phyloP scores from a whole-genome alignment of 2,329 filamentous ascomycete genomes.

The Diaporthe sp. region DNA sequence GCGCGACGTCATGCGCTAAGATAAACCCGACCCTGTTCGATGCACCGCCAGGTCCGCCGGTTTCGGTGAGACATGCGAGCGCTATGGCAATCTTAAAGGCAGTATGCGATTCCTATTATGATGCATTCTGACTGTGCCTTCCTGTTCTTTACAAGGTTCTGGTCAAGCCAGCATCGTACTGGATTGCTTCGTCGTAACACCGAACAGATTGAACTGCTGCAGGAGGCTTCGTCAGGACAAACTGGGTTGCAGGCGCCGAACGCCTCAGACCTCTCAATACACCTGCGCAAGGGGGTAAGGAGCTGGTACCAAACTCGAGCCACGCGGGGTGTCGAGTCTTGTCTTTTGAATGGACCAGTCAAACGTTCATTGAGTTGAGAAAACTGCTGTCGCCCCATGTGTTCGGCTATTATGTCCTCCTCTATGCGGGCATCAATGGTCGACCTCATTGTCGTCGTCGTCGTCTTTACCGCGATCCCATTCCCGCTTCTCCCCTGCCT shows the following conservation, averaged over 20 bases:
- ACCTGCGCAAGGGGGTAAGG: neutral
- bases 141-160: too few relatives aligned
- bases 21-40: neutral
- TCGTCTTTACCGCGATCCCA: conserved; percentile 68
- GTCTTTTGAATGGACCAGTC: neutral
- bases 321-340: neutral
- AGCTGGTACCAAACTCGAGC: neutral
- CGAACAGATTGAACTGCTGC: neutral
- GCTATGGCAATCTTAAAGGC: neutral
- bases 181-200: neutral
- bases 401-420: neutral
- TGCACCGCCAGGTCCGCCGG: neutral
- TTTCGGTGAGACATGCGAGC: neutral
- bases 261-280: neutral
- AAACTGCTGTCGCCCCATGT: neutral
- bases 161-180: neutral
- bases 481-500: conserved; percentile 70
- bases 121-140: neutral
- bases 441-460: conserved; percentile 31
- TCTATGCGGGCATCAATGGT: neutral
- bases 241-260: too few relatives aligned
- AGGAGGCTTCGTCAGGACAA: neutral
- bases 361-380: neutral
- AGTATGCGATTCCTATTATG: neutral
- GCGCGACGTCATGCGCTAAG: conserved; percentile 20